Percentiles rank a stretch among this genome's conserved stretches.
phyloP scores from a whole-genome alignment of 2,329 filamentous ascomycete species.

The Fusarium stilboides region DNA sequence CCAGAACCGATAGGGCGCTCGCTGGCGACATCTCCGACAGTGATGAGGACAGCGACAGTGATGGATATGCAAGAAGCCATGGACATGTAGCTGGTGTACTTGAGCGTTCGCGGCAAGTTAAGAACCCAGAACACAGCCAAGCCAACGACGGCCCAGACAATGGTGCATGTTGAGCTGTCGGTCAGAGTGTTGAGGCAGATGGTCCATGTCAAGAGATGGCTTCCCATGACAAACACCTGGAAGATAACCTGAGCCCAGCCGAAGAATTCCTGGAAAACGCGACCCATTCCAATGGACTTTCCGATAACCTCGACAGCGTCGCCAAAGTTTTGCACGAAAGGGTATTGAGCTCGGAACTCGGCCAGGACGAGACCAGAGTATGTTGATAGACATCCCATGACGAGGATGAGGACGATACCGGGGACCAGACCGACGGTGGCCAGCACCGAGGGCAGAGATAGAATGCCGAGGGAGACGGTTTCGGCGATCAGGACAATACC shows the following conservation, averaged over 20 bases:
- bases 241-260: slow-evolving; percentile 73
- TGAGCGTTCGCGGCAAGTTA: slow-evolving; percentile 74
- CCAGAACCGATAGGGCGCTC: slow-evolving; percentile 56
- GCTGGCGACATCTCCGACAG: slow-evolving; percentile 74
- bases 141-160: slow-evolving; percentile 74
- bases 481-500: slow-evolving; percentile 62
- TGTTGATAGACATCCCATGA: slow-evolving; percentile 77
- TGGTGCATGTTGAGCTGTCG: slow-evolving; percentile 72
- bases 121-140: slow-evolving; percentile 71
- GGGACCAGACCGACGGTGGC: slow-evolving; percentile 80
- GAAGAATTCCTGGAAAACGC: slow-evolving; percentile 70
- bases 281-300: slow-evolving; percentile 62
- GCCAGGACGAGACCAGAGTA: slow-evolving; percentile 69
- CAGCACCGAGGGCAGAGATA: slow-evolving; percentile 83
- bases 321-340: slow-evolving; percentile 76
- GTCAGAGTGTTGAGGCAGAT: slow-evolving; percentile 78
- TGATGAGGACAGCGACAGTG: slow-evolving; percentile 72
- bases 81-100: slow-evolving; percentile 74
- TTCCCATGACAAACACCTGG: slow-evolving; percentile 77
- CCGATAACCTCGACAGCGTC: slow-evolving; percentile 74
- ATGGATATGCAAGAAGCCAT: slow-evolving; percentile 75
- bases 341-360: slow-evolving; percentile 80
- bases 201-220: slow-evolving; percentile 77
- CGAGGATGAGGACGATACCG: slow-evolving; percentile 79
- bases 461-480: slow-evolving; percentile 66